Evolutionary conservation across 371 early-diverging fungal species (phyloP), one percentile per base, ranked within the genome.

Genomic region (Quaeritorhiza haematococci): DNA sequence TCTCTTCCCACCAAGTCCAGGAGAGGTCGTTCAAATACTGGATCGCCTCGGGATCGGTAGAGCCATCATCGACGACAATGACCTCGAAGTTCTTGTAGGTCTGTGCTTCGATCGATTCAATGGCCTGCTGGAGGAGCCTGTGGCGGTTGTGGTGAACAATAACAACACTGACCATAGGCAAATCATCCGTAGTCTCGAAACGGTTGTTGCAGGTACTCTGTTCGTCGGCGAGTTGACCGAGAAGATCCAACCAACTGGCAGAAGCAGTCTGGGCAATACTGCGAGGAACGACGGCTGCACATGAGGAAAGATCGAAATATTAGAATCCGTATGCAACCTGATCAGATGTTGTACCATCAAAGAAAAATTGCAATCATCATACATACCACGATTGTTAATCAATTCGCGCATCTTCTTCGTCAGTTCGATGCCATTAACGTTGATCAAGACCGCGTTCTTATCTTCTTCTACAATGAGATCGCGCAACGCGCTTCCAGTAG

Each of bases 1-100:
- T 44, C 33, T 26, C 33, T 32, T 66, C 49, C 69, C 69, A 69
- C 68, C 71, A 71, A 13, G 52, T 52, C 67, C 70, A 64, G 5
- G 72, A 62, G 13, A 71, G 45, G 29, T 66, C 59, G 26, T 48
- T 47, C 30, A 66, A 43, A 65, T 54, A 68, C 10, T 58, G 15
- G 29, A 70, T 51, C 10, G 66, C 19, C 1, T 28, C 53, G 15
- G 65, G 44, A 47, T 71, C 64, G 33, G 56, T 64, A 13, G 60
- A 57, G 10, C 71, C 71, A 57, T 71, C 69, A 41, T 67, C 69
- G 32, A 71, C 66, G 13, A 71, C 41, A 35, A 71, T 62, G 19
- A 71, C 62, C 55, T 71, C 71, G 51, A 67, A 26, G 56, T 67
- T 64, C 34, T 62, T 45, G 52, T 65, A 68, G 1, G 65, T 66